These are phyloP conservation scores for Ascochyta rabiei DNA, from an alignment of 2,329 filamentous ascomycete genomes.

Conservation along the genomic window DNA sequence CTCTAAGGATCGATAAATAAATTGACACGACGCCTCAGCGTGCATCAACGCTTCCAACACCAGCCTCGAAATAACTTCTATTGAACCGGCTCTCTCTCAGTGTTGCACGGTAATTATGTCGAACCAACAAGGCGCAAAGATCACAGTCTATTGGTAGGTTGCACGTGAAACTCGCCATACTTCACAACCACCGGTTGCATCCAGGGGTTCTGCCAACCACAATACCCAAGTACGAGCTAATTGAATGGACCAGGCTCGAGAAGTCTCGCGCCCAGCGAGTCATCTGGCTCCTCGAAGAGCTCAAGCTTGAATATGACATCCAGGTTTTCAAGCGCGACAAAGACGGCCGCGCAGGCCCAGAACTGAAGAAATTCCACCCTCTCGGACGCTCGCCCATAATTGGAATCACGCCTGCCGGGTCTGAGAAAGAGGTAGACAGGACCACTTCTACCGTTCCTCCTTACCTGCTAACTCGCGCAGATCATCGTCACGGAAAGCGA, in stretches of 20 bases:
- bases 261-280: conserved; percentile 82
- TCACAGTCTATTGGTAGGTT: conserved; percentile 46
- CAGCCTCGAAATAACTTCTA: background rate
- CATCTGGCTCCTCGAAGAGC: conserved; percentile 84
- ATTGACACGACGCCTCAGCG: background rate
- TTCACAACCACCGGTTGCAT: background rate
- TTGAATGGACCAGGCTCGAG: conserved; percentile 68
- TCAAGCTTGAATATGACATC: conserved; percentile 78
- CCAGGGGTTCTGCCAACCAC: background rate
- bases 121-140: conserved; percentile 41
- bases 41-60: background rate
- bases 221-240: background rate
- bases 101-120: conserved; percentile 15
- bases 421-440: conserved; percentile 47
- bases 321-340: conserved; percentile 74
- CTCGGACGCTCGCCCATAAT: conserved; percentile 87
- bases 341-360: conserved; percentile 73
- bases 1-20: conserved; percentile 10
- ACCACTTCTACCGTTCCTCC: background rate
- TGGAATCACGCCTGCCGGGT: conserved; percentile 61
- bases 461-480: conserved; percentile 2
- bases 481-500: conserved; percentile 80
- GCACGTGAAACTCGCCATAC: conserved; percentile 8
- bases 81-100: background rate
- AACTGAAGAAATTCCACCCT: conserved; percentile 78